phyloP scores from a whole-genome alignment of 768 basidiomycete genomes.

The Coprinellus micaceus region DNA sequence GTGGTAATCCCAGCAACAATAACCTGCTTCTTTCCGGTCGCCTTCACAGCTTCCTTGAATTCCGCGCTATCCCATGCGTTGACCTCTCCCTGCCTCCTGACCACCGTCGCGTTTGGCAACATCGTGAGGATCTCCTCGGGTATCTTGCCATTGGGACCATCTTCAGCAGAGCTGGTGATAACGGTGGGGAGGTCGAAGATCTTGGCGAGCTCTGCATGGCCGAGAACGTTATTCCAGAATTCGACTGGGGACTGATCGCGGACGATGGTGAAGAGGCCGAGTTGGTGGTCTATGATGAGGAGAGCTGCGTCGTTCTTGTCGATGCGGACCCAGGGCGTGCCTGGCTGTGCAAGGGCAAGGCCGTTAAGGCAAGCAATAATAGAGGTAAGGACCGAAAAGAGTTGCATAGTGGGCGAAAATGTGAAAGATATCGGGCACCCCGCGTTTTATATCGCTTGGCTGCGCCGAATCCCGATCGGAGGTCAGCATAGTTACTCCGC shows the following conservation, averaged over 20 bases:
- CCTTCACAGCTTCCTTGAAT: conserved; percentile 43
- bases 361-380: too few relatives aligned
- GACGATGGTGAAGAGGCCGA: conserved; percentile 44
- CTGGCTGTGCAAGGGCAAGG: neutral
- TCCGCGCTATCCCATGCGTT: conserved; percentile 51
- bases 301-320: conserved; percentile 42
- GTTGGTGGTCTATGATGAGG: conserved; percentile 48
- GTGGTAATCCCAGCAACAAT: conserved; percentile 49
- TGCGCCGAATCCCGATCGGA: too few relatives aligned
- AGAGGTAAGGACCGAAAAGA: too few relatives aligned
- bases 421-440: too few relatives aligned
- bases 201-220: conserved; percentile 43
- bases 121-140: conserved; percentile 41
- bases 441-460: too few relatives aligned
- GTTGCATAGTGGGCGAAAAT: too few relatives aligned
- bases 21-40: conserved; percentile 47
- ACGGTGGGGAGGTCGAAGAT: conserved; percentile 44
- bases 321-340: conserved; percentile 21
- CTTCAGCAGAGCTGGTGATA: conserved; percentile 43
- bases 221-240: conserved; percentile 43
- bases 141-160: conserved; percentile 48
- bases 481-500: too few relatives aligned
- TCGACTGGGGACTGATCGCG: conserved; percentile 37
- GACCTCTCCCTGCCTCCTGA: conserved; percentile 47
- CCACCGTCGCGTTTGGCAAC: conserved; percentile 41